These are phyloP conservation scores for Benincasa hispida DNA, from an alignment of 306 rosid genomes.

Conservation along the genomic window DNA sequence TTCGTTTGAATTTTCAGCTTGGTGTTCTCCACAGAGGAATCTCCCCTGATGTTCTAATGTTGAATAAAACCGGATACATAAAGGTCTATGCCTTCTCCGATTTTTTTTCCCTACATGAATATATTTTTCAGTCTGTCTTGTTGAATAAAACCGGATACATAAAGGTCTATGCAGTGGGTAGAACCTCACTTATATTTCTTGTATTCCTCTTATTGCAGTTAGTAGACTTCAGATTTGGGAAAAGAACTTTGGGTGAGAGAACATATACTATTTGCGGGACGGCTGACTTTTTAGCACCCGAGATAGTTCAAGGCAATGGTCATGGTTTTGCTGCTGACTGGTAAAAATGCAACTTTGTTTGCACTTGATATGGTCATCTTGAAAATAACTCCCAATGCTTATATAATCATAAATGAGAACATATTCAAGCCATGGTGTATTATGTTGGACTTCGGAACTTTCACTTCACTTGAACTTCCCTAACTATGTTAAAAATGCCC, in stretches of 20 bases:
- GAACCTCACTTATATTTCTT: background rate
- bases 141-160: too few species aligned
- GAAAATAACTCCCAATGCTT: background rate
- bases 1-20: slow-evolving; percentile 54
- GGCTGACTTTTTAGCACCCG: slow-evolving; percentile 86
- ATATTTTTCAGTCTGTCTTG: background rate
- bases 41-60: slow-evolving; percentile 73
- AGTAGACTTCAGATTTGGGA: slow-evolving; percentile 87
- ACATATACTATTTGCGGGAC: slow-evolving; percentile 86
- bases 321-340: slow-evolving; percentile 90
- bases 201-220: slow-evolving; percentile 29
- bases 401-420: background rate
- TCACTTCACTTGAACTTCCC: background rate
- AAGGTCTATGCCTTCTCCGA: slow-evolving; percentile 36
- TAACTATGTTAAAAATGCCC: slow-evolving; percentile 8
- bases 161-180: background rate
- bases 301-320: slow-evolving; percentile 90
- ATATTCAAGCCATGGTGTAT: background rate
- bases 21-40: slow-evolving; percentile 92
- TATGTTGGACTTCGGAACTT: background rate
- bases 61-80: slow-evolving; percentile 66
- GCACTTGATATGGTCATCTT: slow-evolving; percentile 3
- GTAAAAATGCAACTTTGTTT: slow-evolving; percentile 33
- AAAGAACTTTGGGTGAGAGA: slow-evolving; percentile 52
- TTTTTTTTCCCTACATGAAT: background rate